Evolutionary conservation across 1,139 yeast species (phyloP), one percentile per base, ranked within the genome.

Genomic region (Pichia sp.): DNA sequence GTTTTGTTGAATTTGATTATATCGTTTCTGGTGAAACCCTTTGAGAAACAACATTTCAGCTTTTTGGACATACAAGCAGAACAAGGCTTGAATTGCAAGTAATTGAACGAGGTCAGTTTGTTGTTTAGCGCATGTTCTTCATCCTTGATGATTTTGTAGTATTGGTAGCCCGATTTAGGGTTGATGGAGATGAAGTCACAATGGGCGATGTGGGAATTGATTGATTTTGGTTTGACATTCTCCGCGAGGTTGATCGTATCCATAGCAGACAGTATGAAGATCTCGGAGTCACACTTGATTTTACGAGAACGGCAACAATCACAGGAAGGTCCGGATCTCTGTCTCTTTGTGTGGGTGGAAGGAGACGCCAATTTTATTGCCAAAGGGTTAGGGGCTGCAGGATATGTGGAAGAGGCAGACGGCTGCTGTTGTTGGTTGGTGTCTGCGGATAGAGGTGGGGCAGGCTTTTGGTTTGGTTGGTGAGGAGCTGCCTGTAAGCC

Each of bases 271-370:
- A 68, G 55, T 10, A 67, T 63, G 40, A 64, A 62, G 14, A 85
- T 81, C 61, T 79, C 84, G 2, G 92, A 89, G 64, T 85, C 84
- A 70, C 93, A 86, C 68, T 84, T 86, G 57, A 85, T 87, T 68
- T 86, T 86, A 58, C 89, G 76, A n/a, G 79, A 67, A 52, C 91
- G 74, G 67, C 93, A 86, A 46, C 80, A 73, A 67, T 86, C 92
- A 69, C 93, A 86, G 50, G 87, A 81, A 9, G 92, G 92, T 0
- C 93, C 92, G 27, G 81, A 74, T 58, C 93, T 72, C 68, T 86
- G 92, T 52, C 71, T 60, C 38, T 66, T 65, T 9, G 68, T 58
- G 14, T 62, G 55, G 3, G 61, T 51, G 7, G 70, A 65, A 3
- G 71, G 70, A 6, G 69, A 66, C 0, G 69, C 69, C 24, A 67